Evolutionary conservation across 2,329 filamentous ascomycete genomes (phyloP), one percentile per base, ranked within the genome.

Genomic region (Exophiala aquamarina): DNA sequence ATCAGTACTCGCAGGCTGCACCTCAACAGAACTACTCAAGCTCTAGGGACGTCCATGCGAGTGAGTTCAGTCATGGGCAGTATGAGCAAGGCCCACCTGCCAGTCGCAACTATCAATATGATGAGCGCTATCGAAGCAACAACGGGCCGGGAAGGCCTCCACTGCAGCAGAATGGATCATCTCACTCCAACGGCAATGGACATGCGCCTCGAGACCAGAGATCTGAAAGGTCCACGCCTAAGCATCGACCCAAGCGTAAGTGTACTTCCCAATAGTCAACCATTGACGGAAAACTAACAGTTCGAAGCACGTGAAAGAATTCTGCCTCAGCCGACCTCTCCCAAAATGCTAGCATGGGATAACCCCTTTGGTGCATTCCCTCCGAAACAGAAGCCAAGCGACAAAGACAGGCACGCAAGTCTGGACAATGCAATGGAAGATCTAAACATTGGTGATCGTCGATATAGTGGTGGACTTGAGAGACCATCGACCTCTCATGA

Each of bases 301-400:
- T 26, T 28, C 33, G 18, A 60, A 64, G 50, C 58, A 58, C 43
- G 62, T 14, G 47, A 61, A 26, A 48, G 55, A 6, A 60, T 60
- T 26, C 39, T 60, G 26, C 35, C 41, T 17, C 38, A 63, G 15
- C 68, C 66, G 3, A 63, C 64, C 38, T 71, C 67, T 26, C 65
- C 70, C 35, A 64, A 67, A 33, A 60, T 57, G 19, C 44, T 63
- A 31, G 52, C 65, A 20, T 77, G 69, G 63, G 76, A 79, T 47
- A 74, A 71, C 54, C 75, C 75, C 3, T 78, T 77, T 45, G 74
- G 75, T 19, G 60, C 67, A 4, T 75, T 69, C 40, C 64, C 64
- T 63, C 51, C 67, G 58, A 37, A 44, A 55, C 36, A 59, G 57
- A 47, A 61, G 58, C 47, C 59, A 51, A 55, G 62, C 54, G 52